Evolutionary conservation across 345 rosid genomes (phyloP).

Genomic region (Moricandia arvensis): DNA sequence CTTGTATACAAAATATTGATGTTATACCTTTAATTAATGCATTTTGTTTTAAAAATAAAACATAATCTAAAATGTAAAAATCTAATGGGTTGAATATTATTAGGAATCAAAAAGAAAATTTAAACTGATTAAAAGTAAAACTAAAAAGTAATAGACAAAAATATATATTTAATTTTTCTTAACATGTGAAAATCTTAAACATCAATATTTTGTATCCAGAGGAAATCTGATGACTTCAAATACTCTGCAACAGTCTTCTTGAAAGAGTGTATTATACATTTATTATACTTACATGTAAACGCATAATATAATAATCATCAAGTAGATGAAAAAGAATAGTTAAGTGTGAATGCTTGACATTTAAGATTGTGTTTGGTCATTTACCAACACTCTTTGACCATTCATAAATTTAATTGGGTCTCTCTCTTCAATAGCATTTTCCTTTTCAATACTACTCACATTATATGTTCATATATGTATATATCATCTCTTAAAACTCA

Average conservation of each 20-base stretch:
- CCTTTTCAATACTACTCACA: not conserved
- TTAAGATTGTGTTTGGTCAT: conserved; percentile 31
- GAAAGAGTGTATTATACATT: not conserved
- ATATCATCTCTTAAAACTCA: not conserved
- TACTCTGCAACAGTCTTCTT: not conserved
- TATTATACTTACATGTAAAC: not conserved
- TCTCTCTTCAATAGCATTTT: conserved; percentile 10
- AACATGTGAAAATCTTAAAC: too few relatives aligned
- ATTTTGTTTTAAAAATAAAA: too few relatives aligned
- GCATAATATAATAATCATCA: conserved; percentile 6
- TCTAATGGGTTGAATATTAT: too few relatives aligned
- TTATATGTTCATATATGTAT: not conserved
- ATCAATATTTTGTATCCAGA: too few relatives aligned
- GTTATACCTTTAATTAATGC: too few relatives aligned
- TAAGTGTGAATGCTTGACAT: conserved; percentile 32
- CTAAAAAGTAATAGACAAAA: too few relatives aligned
- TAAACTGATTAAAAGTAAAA: too few relatives aligned
- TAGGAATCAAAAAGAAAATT: too few relatives aligned
- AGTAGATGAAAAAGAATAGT: conserved; percentile 12
- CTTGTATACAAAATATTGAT: too few relatives aligned
- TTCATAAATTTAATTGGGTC: conserved; percentile 6
- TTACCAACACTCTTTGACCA: conserved; percentile 35
- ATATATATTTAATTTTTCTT: too few relatives aligned
- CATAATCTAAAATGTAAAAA: too few relatives aligned
- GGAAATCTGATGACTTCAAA: not conserved